Base-by-base conservation (phyloP, 2,329 filamentous ascomycete species). In the Atkinsonella texensis region DNA sequence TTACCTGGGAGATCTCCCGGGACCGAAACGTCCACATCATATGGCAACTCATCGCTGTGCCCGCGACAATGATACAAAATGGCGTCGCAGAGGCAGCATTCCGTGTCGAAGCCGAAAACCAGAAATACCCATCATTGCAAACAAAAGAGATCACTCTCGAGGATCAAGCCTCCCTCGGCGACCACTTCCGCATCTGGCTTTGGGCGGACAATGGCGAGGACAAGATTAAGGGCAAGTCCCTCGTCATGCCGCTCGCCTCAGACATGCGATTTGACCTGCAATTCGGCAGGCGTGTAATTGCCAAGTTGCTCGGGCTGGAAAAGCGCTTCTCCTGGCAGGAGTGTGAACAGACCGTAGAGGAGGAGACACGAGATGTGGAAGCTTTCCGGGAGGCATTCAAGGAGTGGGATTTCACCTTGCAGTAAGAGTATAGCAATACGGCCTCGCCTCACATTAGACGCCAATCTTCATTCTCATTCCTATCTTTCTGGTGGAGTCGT, bases 1-100 rank as follows among this genome's bases (percentile, higher is more conserved):
- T 97, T 1, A 93, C 89, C 0, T 98, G 89, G 82, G 93, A 97
- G 69, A 90, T 98, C 60, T 91, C 84, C 63, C 84, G 89, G 48
- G 75, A 75, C 4, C 79, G 79, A 49, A 89, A 93, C 51, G 83
- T 97, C 52, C 93, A 98, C 64, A 77, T 84, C 1, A 91, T 97
- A 63, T 96, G 90, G 93, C 94, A 98, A 68, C 85, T 94, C 58
- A 71, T 97, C 32, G 89, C 93, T 1, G 74, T 94, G 0, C 79
- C 85, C 0, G 72, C 77, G 0, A 75, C 85, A 10, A 71, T 88
- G 44, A 77, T 95, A 48, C 71, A 70, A 18, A 81, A 81, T 46
- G 86, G 87, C 0, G 74, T 95, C 1, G 87, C 95, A 0, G 89
- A 95, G 65, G 88, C 87, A 0, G 91, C 84, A 0, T 96, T 98